These are phyloP conservation scores for Trametopsis cervina DNA, from an alignment of 768 basidiomycete genomes.

Conservation along the genomic window DNA sequence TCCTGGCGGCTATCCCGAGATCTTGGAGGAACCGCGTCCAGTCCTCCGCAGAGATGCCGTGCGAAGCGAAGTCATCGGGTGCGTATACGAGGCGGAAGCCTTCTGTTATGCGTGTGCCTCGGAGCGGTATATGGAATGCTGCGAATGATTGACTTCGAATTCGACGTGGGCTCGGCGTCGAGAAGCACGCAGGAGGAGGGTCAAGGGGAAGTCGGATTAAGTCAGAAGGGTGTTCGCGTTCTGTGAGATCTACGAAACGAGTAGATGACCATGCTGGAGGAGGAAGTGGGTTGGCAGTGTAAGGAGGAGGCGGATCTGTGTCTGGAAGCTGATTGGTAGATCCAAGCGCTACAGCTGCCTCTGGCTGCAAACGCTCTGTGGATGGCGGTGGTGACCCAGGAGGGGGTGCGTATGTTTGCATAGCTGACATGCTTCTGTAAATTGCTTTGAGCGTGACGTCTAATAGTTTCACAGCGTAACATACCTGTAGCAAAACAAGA, in stretches of 20 bases:
- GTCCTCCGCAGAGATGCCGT: conserved; percentile 6
- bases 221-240: not conserved
- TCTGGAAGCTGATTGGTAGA: too few relatives aligned
- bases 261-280: conserved; percentile 5
- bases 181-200: conserved; percentile 11
- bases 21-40: conserved; percentile 10
- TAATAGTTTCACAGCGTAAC: too few relatives aligned
- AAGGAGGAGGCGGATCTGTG: conserved; percentile 9
- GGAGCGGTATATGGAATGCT: conserved; percentile 8
- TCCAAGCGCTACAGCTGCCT: too few relatives aligned
- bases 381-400: too few relatives aligned
- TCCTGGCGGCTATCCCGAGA: conserved; percentile 6
- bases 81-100: conserved; percentile 9
- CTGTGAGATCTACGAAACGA: conserved; percentile 4
- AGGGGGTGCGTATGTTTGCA: too few relatives aligned
- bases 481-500: too few relatives aligned
- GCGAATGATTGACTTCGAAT: conserved; percentile 7
- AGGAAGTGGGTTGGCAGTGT: conserved; percentile 7
- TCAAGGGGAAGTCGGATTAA: conserved; percentile 5
- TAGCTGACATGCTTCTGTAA: too few relatives aligned
- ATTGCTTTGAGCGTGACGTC: too few relatives aligned
- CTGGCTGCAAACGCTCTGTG: too few relatives aligned
- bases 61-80: not conserved
- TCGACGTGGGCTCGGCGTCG: conserved; percentile 8
- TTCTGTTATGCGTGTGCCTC: not conserved